Evolutionary conservation across 371 early-diverging fungal species (phyloP), one percentile per base, ranked within the genome.

Genomic region (Mortierella polycephala): DNA sequence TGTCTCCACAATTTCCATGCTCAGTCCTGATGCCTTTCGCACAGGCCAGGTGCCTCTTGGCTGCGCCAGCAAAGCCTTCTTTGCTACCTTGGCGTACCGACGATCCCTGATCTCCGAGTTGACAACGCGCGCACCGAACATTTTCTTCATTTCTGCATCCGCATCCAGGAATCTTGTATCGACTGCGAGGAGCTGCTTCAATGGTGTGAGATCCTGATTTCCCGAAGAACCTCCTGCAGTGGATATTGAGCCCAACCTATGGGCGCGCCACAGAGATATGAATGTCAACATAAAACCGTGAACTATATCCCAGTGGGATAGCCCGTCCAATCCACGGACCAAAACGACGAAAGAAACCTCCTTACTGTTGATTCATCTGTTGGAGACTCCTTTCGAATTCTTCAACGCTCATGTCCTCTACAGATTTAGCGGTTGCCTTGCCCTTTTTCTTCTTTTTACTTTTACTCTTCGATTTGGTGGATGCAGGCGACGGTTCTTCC

Each of bases 111-210:
- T 83, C 82, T 86, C 77, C 60, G 85, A 74, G 44, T 89, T 89
- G 45, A 92, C 91, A 30, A 95, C 90, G 41, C 89, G 89, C 0
- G 95, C 92, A 9, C 96, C 96, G 87, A 97, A 96, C 85, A 94
- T 85, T 18, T 93, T 87, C 39, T 91, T 90, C 88, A 96, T 94
- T 77, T 97, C 97, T 16, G 92, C 92, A 67, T 93, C 94, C 13
- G 95, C 90, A 75, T 96, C 95, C 61, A 96, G 81, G 66, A 83
- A 83, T 45, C 89, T 87, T 37, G 88, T 70, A 21, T 95, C 92
- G 56, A 91, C 85, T 3, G 83, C 80, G 37, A 95, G 66, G 57
- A 93, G 81, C 53, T 86, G 83, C 55, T 60, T 82, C 64, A 62
- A 54, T 16, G 55, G 66, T 30, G 53, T 61, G 2, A 56, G 60